These are phyloP conservation scores for Tulasnella sp. DNA, from an alignment of 768 basidiomycete species.

Conservation along the genomic window DNA sequence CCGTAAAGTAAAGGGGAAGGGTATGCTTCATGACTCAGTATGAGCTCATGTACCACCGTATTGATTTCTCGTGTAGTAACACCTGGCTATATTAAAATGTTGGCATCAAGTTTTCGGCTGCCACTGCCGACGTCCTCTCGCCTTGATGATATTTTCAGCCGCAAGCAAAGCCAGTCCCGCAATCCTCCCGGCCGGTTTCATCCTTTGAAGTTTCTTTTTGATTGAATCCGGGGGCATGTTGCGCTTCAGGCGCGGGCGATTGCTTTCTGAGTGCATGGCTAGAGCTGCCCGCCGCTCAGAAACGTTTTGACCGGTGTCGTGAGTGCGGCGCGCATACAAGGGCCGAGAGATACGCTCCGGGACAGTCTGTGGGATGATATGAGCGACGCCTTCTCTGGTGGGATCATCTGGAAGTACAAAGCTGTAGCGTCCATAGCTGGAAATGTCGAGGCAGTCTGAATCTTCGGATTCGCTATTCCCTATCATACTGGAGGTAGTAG, in stretches of 20 bases:
- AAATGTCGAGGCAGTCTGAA: slow-evolving; percentile 7
- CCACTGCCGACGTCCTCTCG: background rate
- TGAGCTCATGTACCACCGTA: slow-evolving; percentile 55
- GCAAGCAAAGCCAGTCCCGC: background rate
- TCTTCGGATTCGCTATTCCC: background rate
- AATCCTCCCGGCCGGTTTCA: slow-evolving; percentile 7
- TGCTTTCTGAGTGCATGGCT: too few relatives aligned
- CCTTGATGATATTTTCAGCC: slow-evolving; percentile 13
- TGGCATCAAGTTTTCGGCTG: background rate
- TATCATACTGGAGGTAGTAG: too few relatives aligned
- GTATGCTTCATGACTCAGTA: slow-evolving; percentile 60
- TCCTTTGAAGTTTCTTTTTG: background rate
- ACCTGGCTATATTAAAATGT: slow-evolving; percentile 37
- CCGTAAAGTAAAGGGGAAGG: slow-evolving; percentile 75
- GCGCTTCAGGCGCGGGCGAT: too few relatives aligned
- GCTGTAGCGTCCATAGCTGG: slow-evolving; percentile 20
- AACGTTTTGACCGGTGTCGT: background rate
- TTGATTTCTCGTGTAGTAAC: slow-evolving; percentile 71
- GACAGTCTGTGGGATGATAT: slow-evolving; percentile 8
- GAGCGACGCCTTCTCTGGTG: slow-evolving; percentile 9
- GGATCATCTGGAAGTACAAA: slow-evolving; percentile 17
- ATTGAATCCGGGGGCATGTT: background rate
- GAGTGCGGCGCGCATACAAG: background rate
- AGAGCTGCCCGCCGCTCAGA: too few relatives aligned
- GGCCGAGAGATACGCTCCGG: slow-evolving; percentile 13